Conservation (phyloP, 805 yeast species). For the Candida ovalis region DNA sequence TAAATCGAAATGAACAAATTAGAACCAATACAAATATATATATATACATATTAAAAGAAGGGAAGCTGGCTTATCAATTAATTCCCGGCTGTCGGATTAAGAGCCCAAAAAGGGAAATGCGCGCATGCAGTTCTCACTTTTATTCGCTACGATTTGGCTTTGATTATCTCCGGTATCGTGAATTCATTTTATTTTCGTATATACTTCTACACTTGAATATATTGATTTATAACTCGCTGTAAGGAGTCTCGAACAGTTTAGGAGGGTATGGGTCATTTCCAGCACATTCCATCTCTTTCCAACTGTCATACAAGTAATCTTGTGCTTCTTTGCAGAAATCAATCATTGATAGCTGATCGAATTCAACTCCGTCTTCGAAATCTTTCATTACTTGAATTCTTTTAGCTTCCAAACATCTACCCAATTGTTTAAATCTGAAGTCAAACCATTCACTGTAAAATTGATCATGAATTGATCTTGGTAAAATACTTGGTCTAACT, state of each 20-base stretch:
- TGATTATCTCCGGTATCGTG: too few species aligned
- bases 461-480: constrained; percentile 31
- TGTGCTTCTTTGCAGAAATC: constrained; percentile 29
- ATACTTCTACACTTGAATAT: neutral
- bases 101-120: neutral
- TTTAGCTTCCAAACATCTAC: constrained; percentile 22
- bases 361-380: constrained; percentile 20
- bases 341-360: constrained; percentile 28
- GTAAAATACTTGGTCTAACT: constrained; percentile 33
- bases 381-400: constrained; percentile 17
- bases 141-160: too few species aligned
- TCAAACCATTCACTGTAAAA: constrained; percentile 35
- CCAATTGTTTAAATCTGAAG: constrained; percentile 29
- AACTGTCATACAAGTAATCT: constrained; percentile 26
- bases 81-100: neutral
- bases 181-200: neutral
- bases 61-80: neutral
- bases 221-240: constrained; percentile 11
- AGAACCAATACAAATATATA: neutral
- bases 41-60: neutral
- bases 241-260: constrained; percentile 22
- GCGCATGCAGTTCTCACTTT: neutral
- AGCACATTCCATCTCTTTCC: constrained; percentile 34
- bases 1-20: neutral
- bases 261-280: constrained; percentile 30